Evolutionary conservation across 768 basidiomycete species (phyloP).

Genomic region (Amanita thiersii): DNA sequence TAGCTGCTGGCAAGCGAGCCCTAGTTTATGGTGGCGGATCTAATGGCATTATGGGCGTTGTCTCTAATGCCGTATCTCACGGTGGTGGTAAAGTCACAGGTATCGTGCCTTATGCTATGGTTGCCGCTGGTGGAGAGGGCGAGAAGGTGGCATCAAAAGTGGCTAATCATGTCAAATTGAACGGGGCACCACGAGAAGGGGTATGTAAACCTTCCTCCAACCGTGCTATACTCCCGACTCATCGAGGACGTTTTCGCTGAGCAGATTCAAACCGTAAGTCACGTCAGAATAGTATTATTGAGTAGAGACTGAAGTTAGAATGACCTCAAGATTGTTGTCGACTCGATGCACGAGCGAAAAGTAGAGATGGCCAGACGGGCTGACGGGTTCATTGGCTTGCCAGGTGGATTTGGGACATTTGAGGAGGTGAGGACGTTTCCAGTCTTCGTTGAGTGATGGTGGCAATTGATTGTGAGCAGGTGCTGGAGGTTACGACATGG

Average conservation of each 20-base stretch:
- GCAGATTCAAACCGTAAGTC: background rate
- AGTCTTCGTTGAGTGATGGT: slow-evolving; percentile 6
- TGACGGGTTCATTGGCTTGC: slow-evolving; percentile 79
- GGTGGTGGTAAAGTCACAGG: slow-evolving; percentile 70
- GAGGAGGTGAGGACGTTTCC: slow-evolving; percentile 61
- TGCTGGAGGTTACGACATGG: slow-evolving; percentile 94
- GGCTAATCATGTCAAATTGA: slow-evolving; percentile 12
- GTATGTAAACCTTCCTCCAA: slow-evolving; percentile 11
- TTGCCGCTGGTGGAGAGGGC: slow-evolving; percentile 53
- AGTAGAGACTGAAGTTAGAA: background rate
- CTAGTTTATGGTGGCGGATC: slow-evolving; percentile 86
- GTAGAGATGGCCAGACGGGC: slow-evolving; percentile 81
- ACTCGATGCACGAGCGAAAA: slow-evolving; percentile 87
- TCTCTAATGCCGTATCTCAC: slow-evolving; percentile 58
- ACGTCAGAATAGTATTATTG: background rate
- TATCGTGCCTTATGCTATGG: slow-evolving; percentile 72
- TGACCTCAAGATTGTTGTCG: slow-evolving; percentile 49
- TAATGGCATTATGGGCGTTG: slow-evolving; percentile 80
- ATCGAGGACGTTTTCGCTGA: no score
- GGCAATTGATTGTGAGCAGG: slow-evolving; percentile 25
- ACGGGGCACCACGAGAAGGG: slow-evolving; percentile 20
- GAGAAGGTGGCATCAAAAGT: slow-evolving; percentile 32
- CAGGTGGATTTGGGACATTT: slow-evolving; percentile 92
- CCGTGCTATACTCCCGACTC: background rate
- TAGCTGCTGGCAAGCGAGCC: slow-evolving; percentile 50